Base-by-base conservation (phyloP, 1,139 yeast genomes). In the Pichia sp. region DNA sequence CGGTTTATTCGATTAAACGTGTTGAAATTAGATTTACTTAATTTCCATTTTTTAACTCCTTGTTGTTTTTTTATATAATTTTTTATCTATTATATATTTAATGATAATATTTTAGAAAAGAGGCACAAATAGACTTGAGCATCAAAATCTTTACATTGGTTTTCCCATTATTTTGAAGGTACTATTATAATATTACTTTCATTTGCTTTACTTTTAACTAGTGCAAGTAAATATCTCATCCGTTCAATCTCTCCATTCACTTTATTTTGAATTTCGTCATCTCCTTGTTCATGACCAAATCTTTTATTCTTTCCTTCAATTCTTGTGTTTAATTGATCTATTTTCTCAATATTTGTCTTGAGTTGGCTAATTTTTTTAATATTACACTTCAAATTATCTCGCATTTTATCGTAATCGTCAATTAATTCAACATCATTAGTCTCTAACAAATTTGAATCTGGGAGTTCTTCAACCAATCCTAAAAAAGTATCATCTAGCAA, bases 1-100 rank as follows among this genome's bases (percentile, higher is more conserved):
- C 62, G 64, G 64, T 56, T 54, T 61, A 49, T 61, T 61, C 54
- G 65, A 59, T 50, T 61, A 61, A 49, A 45, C 47, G 43, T 26
- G 38, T 31, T 39, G 27, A 15, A 24, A 20, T 24, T 19, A 36
- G 24, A 19, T 4, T 31, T 20, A 31, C 15, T 21, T n/a, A 8
- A 8, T 15, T 18, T 28, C n/a, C n/a, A n/a, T n/a, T n/a, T n/a
- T n/a, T n/a, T n/a, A n/a, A n/a, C n/a, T n/a, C n/a, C n/a, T n/a
- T n/a, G n/a, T 19, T 29, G 8, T 7, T 29, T 10, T 19, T 16
- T 16, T 19, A 19, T 11, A 19, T 28, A 18, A 18, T 18, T 28
- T 16, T 18, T 21, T 7, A 29, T 21, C 8, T 21, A 21, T 21
- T 21, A n/a, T n/a, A n/a, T n/a, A n/a, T n/a, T n/a, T n/a, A n/a